Percentiles rank a stretch among this genome's conserved stretches.
Conservation (phyloP, 192 early-diverging fungal species). For the Linnemannia elongata region DNA sequence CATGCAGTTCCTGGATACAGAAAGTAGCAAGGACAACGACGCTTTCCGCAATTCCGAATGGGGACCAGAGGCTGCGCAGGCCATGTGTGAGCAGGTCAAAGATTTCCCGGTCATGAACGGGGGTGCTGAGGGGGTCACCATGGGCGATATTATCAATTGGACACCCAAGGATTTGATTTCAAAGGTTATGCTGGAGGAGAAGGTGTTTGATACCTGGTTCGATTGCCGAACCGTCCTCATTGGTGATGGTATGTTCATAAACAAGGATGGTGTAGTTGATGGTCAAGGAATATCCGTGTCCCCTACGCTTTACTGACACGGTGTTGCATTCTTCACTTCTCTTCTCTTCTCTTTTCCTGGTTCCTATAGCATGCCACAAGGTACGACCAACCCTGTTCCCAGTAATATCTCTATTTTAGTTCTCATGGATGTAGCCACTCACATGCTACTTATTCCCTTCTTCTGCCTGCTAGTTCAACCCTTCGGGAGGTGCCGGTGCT, state of each 20-base stretch:
- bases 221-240: slow-evolving; percentile 11
- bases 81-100: slow-evolving; percentile 16
- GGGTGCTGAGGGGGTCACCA: background rate
- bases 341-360: background rate
- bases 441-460: background rate
- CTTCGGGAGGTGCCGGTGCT: slow-evolving; percentile 3
- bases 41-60: slow-evolving; percentile 20
- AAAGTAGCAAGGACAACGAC: background rate
- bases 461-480: background rate
- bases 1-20: slow-evolving; percentile 10
- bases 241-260: slow-evolving; percentile 17
- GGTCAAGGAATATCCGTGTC: background rate
- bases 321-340: no score
- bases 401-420: no score
- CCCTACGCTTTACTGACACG: background rate
- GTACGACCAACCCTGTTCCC: background rate
- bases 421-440: background rate
- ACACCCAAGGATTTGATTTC: background rate
- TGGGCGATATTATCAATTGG: slow-evolving; percentile 10
- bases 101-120: slow-evolving; percentile 14
- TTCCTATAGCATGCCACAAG: slow-evolving; percentile 18
- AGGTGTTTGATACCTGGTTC: slow-evolving; percentile 30
- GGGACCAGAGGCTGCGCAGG: slow-evolving; percentile 15
- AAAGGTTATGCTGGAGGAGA: slow-evolving; percentile 21
- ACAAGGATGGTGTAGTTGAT: background rate